Base-by-base conservation (phyloP, 306 rosid species). In the Cicer cuneatum region DNA sequence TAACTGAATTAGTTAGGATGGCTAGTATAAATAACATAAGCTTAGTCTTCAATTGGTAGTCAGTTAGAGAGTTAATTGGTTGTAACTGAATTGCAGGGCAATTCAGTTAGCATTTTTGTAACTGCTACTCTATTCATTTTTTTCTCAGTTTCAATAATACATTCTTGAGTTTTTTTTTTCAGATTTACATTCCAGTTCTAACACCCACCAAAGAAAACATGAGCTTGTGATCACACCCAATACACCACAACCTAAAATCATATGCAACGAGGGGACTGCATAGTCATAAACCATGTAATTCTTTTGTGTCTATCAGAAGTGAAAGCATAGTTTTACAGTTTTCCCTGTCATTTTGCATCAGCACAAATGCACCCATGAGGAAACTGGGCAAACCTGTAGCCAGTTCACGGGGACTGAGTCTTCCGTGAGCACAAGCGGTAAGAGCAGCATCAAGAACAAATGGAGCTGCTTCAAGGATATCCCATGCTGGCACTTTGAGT, bases 401-500 rank as follows among this genome's bases (percentile, higher is more conserved):
- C 82, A 94, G 82, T 80, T 94, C 97, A 48, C 97, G 97, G 14
- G 99, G 99, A 62, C 92, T 90, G 76, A 94, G 90, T 74, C 86
- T 87, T 78, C 96, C 99, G 60, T 94, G 97, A 62, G 96, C 93
- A 80, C 98, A 94, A 63, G 99, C 97, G 53, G 96, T 89, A 57
- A 94, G 83, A 76, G 97, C 99, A 66, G 98, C 96, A 83, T 94
- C 96, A 85, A 90, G 91, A 81, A 94, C 96, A 71, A 88, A 90
- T 43, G 99, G 99, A 81, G 87, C 83, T 58, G 96, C 98, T 87
- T 88, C 96, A 82, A 94, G 84, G 75, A 94, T 90, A 89, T 94
- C 99, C 99, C 99, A 94, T 69, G 97, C 97, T 15, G 97, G 99
- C 83, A 94, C 90, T 81, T 86, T 88, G 65, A 96, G 96, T 81